phyloP scores from a whole-genome alignment of 2,329 filamentous ascomycete genomes.

The Fusarium paranaense region DNA sequence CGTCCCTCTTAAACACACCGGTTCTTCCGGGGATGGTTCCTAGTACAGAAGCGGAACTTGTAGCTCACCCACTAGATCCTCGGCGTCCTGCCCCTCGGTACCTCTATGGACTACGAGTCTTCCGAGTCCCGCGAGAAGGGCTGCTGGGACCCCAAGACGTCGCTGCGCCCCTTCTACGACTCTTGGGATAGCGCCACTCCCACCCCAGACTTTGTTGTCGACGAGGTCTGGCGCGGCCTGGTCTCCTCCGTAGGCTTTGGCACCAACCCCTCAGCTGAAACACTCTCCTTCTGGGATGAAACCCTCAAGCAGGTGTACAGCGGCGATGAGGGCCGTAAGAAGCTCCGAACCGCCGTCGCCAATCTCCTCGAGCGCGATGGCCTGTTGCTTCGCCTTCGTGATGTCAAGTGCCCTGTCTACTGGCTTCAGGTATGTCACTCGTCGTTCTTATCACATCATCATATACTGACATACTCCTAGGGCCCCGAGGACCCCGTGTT shows the following conservation, averaged over 20 bases:
- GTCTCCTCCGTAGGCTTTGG: conserved; percentile 60
- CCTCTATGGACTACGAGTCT: conserved; percentile 66
- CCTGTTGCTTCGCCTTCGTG: conserved; percentile 56
- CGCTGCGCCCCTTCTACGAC: conserved; percentile 56
- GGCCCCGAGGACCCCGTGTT: conserved; percentile 60
- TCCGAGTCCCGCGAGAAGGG: conserved; percentile 57
- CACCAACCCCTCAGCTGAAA: conserved; percentile 50
- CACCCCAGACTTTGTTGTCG: conserved; percentile 61
- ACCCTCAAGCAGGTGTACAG: conserved; percentile 59
- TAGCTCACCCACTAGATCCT: conserved; percentile 51
- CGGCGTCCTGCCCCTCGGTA: conserved; percentile 61
- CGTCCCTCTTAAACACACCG: conserved; percentile 18
- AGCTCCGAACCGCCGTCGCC: conserved; percentile 58
- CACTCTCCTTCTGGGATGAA: conserved; percentile 58
- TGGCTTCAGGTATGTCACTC: conserved; percentile 60
- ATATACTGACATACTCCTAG: conserved; percentile 44
- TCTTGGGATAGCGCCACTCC: conserved; percentile 53
- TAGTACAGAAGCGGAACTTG: conserved; percentile 11
- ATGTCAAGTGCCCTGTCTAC: conserved; percentile 63
- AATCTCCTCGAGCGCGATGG: conserved; percentile 61
- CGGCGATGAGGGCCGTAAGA: conserved; percentile 62
- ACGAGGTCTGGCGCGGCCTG: conserved; percentile 59
- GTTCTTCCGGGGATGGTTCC: not conserved
- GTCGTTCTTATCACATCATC: not conserved
- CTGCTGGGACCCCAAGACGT: conserved; percentile 61